Percentiles rank a stretch among this genome's conserved stretches.
Conservation (phyloP, 805 yeast species). For the Gaillardinia entomophila region DNA sequence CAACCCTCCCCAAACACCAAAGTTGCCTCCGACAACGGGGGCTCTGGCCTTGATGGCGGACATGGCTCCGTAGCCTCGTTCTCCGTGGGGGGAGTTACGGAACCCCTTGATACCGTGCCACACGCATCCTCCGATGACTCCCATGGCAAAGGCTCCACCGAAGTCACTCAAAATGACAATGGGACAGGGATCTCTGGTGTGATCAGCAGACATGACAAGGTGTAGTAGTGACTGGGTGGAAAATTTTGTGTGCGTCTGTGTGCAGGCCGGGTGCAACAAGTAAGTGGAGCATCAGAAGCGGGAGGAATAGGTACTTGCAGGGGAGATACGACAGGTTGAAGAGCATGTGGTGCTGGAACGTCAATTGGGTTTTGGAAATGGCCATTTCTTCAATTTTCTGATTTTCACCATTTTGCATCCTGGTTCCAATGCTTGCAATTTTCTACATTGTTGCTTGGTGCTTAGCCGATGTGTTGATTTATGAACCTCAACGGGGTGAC, state of each 20-base stretch:
- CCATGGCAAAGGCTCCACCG: slow-evolving; percentile 99
- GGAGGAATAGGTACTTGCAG: too few species aligned
- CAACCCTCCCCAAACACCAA: slow-evolving; percentile 99
- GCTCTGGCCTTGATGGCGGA: slow-evolving; percentile 93
- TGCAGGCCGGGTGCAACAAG: not conserved
- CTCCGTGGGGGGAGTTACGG: slow-evolving; percentile 96
- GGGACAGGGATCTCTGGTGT: slow-evolving; percentile 99
- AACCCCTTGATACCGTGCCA: slow-evolving; percentile 99
- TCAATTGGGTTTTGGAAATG: too few species aligned
- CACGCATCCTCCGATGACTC: slow-evolving; percentile 95
- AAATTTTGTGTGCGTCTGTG: not conserved
- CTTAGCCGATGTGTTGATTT: not conserved
- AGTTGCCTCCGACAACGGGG: slow-evolving; percentile 97
- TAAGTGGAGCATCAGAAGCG: too few species aligned
- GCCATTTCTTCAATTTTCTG: too few species aligned
- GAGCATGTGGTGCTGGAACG: too few species aligned
- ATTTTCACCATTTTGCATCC: not conserved
- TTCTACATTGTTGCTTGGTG: not conserved
- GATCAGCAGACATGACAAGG: slow-evolving; percentile 78
- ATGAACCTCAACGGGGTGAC: not conserved
- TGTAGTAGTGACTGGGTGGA: not conserved
- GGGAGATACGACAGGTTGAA: too few species aligned
- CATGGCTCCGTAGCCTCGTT: slow-evolving; percentile 83
- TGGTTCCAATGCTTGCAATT: not conserved
- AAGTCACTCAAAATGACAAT: slow-evolving; percentile 92